Evolutionary conservation across 495 filamentous ascomycete species (phyloP), one percentile per base, ranked within the genome.

Genomic region (Geoglossum glabrum): DNA sequence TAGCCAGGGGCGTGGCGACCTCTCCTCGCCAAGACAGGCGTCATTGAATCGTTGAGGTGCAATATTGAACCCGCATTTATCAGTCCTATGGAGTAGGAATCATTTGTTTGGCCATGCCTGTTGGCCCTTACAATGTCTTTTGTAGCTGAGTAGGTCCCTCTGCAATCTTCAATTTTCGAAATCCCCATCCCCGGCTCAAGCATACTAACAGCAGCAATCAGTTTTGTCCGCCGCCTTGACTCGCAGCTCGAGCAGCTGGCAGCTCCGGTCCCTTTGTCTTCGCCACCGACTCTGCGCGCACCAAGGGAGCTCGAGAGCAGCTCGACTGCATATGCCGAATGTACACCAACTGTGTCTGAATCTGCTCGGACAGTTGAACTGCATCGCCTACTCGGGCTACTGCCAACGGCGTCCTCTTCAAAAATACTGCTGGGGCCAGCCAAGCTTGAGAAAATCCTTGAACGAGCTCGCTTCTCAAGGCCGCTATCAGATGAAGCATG

Each of bases 141-240:
- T 63, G 76, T 85, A 57, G 70, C 76, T 61, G 80, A 84, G 82
- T 82, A 73, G 75, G 79, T 73, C 3, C 47, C 38, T 23, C 26
- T 26, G 13, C 5, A 19, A 0, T 25, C 25, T 15, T 19, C 46
- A 59, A 26, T 31, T n/a, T 57, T n/a, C 25, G 23, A 11, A 59
- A 33, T 28, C 9, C 50, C n/a, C 59, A 13, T 47, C 52, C 13
- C 33, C 46, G 33, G 27, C 28, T 52, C 30, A 23, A 5, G 10
- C 15, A 15, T 3, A 52, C 23, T 52, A 21, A 52, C 49, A 13
- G 23, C 1, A 31, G n/a, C 50, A 28, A 25, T 33, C 64, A 95
- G 90, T 69, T 87, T 89, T 68, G 75, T 95, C 47, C 80, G 79
- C 57, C 79, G 76, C 38, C 71, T 96, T 56, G 89, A 96, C 67